Evolutionary conservation across 2,329 filamentous ascomycete genomes (phyloP).

Genomic region (Salinomyces thailandicus): DNA sequence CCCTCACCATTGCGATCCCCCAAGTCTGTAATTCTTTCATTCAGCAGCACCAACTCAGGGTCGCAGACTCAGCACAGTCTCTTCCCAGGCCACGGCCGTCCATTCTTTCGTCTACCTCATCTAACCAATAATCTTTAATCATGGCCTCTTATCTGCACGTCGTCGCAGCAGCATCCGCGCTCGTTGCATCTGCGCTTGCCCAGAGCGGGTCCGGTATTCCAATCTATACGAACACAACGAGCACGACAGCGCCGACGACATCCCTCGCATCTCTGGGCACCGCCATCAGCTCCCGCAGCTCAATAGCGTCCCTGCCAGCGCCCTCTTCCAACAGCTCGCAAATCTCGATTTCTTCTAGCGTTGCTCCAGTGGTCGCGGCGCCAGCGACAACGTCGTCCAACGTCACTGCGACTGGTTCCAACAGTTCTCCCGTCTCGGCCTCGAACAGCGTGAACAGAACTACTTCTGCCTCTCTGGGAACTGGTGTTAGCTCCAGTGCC

Average conservation of each 20-base stretch:
- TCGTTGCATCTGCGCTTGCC: conserved; percentile 23
- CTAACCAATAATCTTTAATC: conserved; percentile 4
- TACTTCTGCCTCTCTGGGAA: neutral
- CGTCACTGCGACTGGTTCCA: too few relatives aligned
- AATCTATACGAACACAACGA: neutral
- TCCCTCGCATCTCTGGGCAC: neutral
- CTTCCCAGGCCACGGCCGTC: conserved; percentile 25
- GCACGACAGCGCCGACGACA: conserved; percentile 2
- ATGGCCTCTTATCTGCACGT: conserved; percentile 19
- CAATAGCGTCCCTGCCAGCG: neutral
- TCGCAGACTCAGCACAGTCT: neutral
- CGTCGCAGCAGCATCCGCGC: conserved; percentile 26
- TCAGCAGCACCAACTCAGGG: too few relatives aligned
- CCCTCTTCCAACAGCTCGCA: neutral
- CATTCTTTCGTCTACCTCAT: conserved; percentile 25
- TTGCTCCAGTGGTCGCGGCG: too few relatives aligned
- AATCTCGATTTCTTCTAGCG: too few relatives aligned
- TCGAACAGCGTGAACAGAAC: neutral
- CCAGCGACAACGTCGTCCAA: neutral
- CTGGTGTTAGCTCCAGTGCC: neutral
- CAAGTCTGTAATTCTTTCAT: too few relatives aligned
- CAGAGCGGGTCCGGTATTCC: conserved; percentile 2
- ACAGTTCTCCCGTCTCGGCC: neutral
- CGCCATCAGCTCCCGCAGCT: neutral
- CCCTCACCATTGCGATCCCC: too few relatives aligned